Conservation (phyloP, 2,329 filamentous ascomycete species). For the Diaporthe ilicicola region DNA sequence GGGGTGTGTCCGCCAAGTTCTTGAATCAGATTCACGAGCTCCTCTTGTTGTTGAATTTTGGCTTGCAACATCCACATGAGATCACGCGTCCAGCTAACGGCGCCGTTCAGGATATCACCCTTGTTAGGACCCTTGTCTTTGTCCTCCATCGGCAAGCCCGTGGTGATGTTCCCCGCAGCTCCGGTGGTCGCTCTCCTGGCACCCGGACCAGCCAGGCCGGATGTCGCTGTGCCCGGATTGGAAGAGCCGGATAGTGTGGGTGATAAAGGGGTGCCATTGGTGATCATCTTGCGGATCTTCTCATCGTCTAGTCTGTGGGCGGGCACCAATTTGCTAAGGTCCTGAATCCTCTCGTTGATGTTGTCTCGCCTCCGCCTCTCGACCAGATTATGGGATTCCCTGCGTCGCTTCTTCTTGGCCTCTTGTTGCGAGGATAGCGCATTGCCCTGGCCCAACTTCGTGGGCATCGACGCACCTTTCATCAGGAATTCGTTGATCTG, state of each 20-base stretch:
- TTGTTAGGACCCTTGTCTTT: slow-evolving; percentile 99
- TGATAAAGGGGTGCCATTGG: slow-evolving; percentile 90
- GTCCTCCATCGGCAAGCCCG: slow-evolving; percentile 90
- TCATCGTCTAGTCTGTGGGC: slow-evolving; percentile 94
- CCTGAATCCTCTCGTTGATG: slow-evolving; percentile 98
- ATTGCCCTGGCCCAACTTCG: slow-evolving; percentile 72
- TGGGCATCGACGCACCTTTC: slow-evolving; percentile 87
- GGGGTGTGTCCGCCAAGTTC: slow-evolving; percentile 79
- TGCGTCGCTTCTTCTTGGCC: slow-evolving; percentile 87
- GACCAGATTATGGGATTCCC: slow-evolving; percentile 96
- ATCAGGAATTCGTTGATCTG: slow-evolving; percentile 91
- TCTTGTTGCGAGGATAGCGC: slow-evolving; percentile 76
- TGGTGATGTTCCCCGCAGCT: slow-evolving; percentile 83
- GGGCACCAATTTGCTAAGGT: slow-evolving; percentile 92
- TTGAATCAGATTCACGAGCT: slow-evolving; percentile 79
- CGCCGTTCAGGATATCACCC: slow-evolving; percentile 96
- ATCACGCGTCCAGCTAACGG: slow-evolving; percentile 96
- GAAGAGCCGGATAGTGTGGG: slow-evolving; percentile 78
- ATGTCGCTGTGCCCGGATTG: slow-evolving; percentile 80
- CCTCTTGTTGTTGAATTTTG: slow-evolving; percentile 88
- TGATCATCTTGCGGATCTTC: slow-evolving; percentile 93
- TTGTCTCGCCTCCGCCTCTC: slow-evolving; percentile 95
- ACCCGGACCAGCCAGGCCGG: slow-evolving; percentile 84
- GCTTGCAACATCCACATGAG: slow-evolving; percentile 96
- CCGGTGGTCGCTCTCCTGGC: slow-evolving; percentile 80